Evolutionary conservation across 768 basidiomycete genomes (phyloP).

Genomic region (Auriscalpium microsporum): DNA sequence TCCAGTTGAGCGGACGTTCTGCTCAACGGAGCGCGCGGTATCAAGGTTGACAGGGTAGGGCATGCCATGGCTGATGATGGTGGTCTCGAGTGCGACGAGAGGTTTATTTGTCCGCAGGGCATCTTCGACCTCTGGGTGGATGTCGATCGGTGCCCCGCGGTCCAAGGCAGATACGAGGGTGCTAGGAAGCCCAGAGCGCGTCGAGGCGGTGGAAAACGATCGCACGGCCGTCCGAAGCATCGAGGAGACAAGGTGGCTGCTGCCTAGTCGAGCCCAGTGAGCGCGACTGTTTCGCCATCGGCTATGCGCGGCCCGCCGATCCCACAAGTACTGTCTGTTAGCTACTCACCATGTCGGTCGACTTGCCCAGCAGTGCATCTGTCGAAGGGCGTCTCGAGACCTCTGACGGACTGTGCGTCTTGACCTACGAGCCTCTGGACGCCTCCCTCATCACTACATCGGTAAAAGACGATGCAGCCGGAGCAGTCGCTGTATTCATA

Average conservation of each 20-base stretch:
- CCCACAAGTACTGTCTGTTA: background rate
- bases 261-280: background rate
- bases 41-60: constrained; percentile 72
- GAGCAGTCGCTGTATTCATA: constrained; percentile 70
- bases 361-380: constrained; percentile 24
- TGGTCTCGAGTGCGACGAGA: constrained; percentile 86
- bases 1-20: constrained; percentile 62
- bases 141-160: constrained; percentile 38
- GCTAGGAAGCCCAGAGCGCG: constrained; percentile 2
- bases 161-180: constrained; percentile 17
- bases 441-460: constrained; percentile 48
- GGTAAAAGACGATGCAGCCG: constrained; percentile 56
- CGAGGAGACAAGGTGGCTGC: background rate
- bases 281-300: background rate
- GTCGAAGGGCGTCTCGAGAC: constrained; percentile 34
- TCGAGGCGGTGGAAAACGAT: background rate
- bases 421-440: constrained; percentile 56
- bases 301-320: background rate
- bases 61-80: constrained; percentile 89
- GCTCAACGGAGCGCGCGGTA: constrained; percentile 64
- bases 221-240: constrained; percentile 6
- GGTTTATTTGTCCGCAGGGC: constrained; percentile 59
- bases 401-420: constrained; percentile 40
- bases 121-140: constrained; percentile 78
- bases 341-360: constrained; percentile 1